Conservation (phyloP, 495 filamentous ascomycete species). For the Evansstolkia leycettana region DNA sequence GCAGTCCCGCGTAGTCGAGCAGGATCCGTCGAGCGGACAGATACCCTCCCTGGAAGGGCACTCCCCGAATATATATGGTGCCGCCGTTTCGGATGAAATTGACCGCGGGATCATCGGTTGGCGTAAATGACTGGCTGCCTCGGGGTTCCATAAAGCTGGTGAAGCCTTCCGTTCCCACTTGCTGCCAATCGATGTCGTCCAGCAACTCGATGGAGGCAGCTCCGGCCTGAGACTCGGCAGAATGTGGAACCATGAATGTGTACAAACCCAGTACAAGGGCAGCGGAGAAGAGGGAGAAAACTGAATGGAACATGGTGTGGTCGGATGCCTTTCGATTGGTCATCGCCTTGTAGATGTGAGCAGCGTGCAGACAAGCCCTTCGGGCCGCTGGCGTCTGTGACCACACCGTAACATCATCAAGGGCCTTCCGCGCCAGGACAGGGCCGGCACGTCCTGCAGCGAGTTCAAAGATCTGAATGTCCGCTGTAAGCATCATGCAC, state of each 20-base stretch:
- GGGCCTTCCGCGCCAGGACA: slow-evolving; percentile 28
- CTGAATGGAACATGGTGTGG: slow-evolving; percentile 35
- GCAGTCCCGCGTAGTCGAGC: slow-evolving; percentile 35
- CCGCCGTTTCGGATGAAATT: slow-evolving; percentile 41
- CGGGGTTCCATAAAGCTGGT: slow-evolving; percentile 28
- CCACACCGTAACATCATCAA: slow-evolving; percentile 38
- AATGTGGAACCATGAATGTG: slow-evolving; percentile 33
- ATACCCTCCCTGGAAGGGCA: slow-evolving; percentile 35
- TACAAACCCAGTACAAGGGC: slow-evolving; percentile 39
- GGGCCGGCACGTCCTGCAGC: slow-evolving; percentile 37
- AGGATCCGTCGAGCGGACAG: slow-evolving; percentile 36
- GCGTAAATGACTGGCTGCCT: slow-evolving; percentile 16
- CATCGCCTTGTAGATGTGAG: slow-evolving; percentile 39
- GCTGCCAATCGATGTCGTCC: slow-evolving; percentile 37
- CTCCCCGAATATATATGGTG: slow-evolving; percentile 33
- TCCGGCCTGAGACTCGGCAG: slow-evolving; percentile 13
- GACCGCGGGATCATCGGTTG: slow-evolving; percentile 25
- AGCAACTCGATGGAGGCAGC: slow-evolving; percentile 33
- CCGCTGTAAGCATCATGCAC: slow-evolving; percentile 39
- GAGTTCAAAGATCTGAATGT: slow-evolving; percentile 38
- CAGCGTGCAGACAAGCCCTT: slow-evolving; percentile 36
- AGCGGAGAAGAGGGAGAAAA: slow-evolving; percentile 34
- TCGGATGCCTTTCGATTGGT: slow-evolving; percentile 38
- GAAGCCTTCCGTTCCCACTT: slow-evolving; percentile 29
- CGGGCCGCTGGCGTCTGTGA: slow-evolving; percentile 37